Base-by-base conservation (phyloP, 352 stramenopile species). In the Phytophthora pluvialis region DNA sequence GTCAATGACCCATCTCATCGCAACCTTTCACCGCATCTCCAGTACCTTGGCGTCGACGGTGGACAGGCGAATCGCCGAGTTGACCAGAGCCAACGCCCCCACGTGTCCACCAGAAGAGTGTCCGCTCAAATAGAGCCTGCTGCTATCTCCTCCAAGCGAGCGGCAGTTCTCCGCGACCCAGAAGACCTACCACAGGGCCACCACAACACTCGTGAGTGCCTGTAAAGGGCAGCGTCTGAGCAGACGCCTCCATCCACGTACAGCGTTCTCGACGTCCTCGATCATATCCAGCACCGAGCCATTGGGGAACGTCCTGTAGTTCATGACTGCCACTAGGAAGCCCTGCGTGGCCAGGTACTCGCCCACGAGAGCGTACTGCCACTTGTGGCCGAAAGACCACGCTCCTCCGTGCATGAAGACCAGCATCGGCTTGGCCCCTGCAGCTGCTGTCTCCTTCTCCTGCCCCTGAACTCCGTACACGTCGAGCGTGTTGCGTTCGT, bases 331-430 rank as follows among this genome's bases (percentile, higher is more conserved):
- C 25, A 95, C 82, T 16, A 98, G 50, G 35, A 97, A 78, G 15
- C 73, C 80, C 31, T 84, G 73, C 25, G 75, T 58, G 59, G 77
- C 62, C 33, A 93, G 64, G 57, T 82, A 82, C 54, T 89, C 63
- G 8, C 82, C 85, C 18, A 91, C 82, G 13, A 89, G 67, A 18
- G 70, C 79, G 55, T 90, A 93, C 70, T 93, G 82, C 81, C 82
- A 93, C 70, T 91, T 90, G 65, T 90, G 78, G 3, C 78, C 83
- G 36, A 88, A 90, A n/a, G 81, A 82, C 82, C 83, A 93, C n/a
- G 78, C 85, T n/a, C 91, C 93, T 44, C 94, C 94, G 18, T 95
- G 89, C 58, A 97, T 75, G 58, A 98, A 98, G 31, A 98, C 72
- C 5, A 98, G 60, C 29, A 98, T 86, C 10, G 93, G 93, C 44